Base-by-base conservation (phyloP, 1,139 yeast genomes). In the Sugiyamaella xylanicola region DNA sequence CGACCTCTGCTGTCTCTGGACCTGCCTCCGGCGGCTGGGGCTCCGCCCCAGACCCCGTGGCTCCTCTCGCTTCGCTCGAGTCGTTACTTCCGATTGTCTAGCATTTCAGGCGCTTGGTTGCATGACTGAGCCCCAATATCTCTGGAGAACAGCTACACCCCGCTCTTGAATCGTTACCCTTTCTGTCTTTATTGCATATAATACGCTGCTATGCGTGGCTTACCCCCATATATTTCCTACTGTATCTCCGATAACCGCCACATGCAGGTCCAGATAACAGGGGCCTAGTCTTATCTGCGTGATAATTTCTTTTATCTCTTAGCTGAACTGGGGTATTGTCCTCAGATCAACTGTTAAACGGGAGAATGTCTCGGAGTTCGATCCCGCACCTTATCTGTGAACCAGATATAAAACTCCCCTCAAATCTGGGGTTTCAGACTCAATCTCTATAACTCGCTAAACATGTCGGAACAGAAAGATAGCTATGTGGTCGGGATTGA, bases 11-110 rank as follows among this genome's bases (percentile, higher is more conserved):
- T 9, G 9, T n/a, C n/a, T n/a, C n/a, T 5, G 29, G 17, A n/a
- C 15, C 22, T 40, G 43, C 43, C 43, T 40, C 43, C 43, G 43
- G 43, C 43, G 43, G 43, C 43, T 19, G 43, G 43, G 43, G 29
- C 43, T 40, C 43, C 22, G 43, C 43, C 43, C 43, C 29, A 25
- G 17, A 21, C 17, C 43, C 43, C 43, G 43, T 40, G 13, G 43
- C 22, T 40, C 29, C 22, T 40, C 29, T 25, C 9, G 29, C 29
- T 25, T 25, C 29, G 29, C 29, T 5, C 5, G 29, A 25, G 29
- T 5, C n/a, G n/a, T n/a, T n/a, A n/a, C n/a, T n/a, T n/a, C 9
- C 9, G 11, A 25, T 25, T 25, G 32, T 11, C n/a, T n/a, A n/a
- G n/a, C n/a, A n/a, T n/a, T n/a, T n/a, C n/a, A n/a, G n/a, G n/a